Percentiles rank a stretch among this genome's conserved stretches.
Evolutionary conservation across 345 rosid species (phyloP).

Genomic region (Pseudoturritis turrita): DNA sequence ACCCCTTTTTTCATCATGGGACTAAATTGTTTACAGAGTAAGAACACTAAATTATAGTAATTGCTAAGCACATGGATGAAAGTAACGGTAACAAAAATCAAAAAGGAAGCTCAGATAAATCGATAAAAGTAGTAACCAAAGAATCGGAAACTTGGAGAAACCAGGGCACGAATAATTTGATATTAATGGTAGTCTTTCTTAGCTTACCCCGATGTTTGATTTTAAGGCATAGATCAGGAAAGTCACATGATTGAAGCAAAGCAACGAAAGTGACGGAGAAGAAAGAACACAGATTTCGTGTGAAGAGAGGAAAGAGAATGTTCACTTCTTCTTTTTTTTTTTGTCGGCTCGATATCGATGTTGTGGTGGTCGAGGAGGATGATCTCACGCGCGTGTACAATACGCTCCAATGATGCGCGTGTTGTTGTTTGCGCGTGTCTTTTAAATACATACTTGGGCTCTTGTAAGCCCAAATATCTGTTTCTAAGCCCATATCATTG

Average conservation of each 20-base stretch:
- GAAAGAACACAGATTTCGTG: conserved; percentile 13
- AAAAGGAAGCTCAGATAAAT: not conserved
- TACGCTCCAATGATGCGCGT: not conserved
- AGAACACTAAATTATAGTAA: not conserved
- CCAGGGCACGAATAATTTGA: not conserved
- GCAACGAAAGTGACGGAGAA: conserved; percentile 25
- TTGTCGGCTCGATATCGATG: conserved; percentile 20
- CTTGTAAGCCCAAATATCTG: not conserved
- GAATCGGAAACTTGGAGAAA: conserved; percentile 1
- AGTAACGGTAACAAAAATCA: not conserved
- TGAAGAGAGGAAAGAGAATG: not conserved
- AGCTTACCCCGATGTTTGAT: not conserved
- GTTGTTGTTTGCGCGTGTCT: not conserved
- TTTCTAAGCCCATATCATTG: not conserved
- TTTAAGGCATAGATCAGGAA: not conserved
- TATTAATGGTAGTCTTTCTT: not conserved
- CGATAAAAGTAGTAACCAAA: not conserved
- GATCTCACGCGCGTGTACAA: not conserved
- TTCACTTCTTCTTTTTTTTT: not conserved
- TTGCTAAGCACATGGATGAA: not conserved
- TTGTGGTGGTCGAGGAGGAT: conserved; percentile 9
- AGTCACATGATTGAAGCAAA: conserved; percentile 9
- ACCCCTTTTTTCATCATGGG: not conserved
- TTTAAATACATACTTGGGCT: too few relatives aligned
- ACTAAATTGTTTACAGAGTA: not conserved